Conservation (phyloP, 495 filamentous ascomycete species). For the Neurospora sp. region DNA sequence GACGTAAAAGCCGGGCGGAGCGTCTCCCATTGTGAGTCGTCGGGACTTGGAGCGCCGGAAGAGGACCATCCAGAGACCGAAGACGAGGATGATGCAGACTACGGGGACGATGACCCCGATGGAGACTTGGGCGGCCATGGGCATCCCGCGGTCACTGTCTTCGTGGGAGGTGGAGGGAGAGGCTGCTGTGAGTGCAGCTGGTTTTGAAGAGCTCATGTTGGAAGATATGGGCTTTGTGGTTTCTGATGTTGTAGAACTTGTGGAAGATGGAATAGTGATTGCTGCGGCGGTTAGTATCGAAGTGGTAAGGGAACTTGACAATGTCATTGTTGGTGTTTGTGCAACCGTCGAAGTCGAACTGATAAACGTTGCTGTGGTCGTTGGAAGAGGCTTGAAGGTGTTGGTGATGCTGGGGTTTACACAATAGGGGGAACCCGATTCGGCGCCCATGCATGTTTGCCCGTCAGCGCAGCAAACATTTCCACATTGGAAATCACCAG, state of each 20-base stretch:
- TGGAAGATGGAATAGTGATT: neutral
- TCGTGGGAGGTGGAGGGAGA: neutral
- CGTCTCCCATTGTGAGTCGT: neutral
- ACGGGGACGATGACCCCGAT: constrained; percentile 7
- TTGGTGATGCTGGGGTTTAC: neutral
- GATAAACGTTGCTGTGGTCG: neutral
- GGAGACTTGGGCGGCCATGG: constrained; percentile 3
- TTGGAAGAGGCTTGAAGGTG: neutral
- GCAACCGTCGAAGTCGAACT: neutral
- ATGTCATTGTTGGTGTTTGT: neutral
- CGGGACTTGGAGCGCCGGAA: constrained; percentile 1
- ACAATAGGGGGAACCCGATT: constrained; percentile 7
- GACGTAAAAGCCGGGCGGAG: neutral
- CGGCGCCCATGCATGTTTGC: constrained; percentile 11
- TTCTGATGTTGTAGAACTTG: neutral
- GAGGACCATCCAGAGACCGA: constrained; percentile 3
- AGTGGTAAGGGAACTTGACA: neutral
- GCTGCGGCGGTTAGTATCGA: neutral
- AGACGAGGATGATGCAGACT: constrained; percentile 3
- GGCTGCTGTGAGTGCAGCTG: neutral
- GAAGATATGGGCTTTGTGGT: neutral
- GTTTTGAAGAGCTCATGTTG: neutral
- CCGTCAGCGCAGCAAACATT: constrained; percentile 13
- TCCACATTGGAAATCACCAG: constrained; percentile 17
- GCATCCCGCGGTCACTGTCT: neutral